phyloP scores from a whole-genome alignment of 768 basidiomycete genomes.

The Mycena venus region DNA sequence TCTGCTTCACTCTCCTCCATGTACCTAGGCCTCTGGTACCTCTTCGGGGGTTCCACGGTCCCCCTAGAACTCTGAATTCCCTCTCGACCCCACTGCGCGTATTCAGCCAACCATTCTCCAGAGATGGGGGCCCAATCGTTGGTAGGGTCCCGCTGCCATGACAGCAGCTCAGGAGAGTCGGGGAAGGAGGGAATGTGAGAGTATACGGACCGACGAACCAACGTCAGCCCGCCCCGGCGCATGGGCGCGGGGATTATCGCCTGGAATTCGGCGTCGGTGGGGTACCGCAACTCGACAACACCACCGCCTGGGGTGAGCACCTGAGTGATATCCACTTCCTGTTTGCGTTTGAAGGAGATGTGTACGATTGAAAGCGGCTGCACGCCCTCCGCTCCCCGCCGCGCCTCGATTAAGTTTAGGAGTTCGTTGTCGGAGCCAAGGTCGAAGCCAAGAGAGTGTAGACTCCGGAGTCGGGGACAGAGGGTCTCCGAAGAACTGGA shows the following conservation, averaged over 20 bases:
- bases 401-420: not conserved
- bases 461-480: not conserved
- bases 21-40: no score
- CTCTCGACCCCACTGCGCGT: slow-evolving; percentile 3
- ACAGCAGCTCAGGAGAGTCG: no score
- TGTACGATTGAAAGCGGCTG: not conserved
- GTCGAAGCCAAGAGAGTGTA: not conserved
- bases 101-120: not conserved
- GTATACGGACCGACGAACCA: no score
- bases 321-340: not conserved
- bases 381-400: not conserved
- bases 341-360: not conserved
- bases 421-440: not conserved
- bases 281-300: not conserved
- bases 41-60: no score
- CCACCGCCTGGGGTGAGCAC: not conserved
- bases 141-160: not conserved
- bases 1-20: no score
- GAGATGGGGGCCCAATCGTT: not conserved
- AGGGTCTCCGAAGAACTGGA: not conserved
- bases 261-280: not conserved
- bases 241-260: not conserved
- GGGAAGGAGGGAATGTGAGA: no score
- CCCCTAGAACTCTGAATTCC: no score
- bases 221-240: no score